Evolutionary conservation across 169 alveolate genomes (phyloP).

Genomic region (Eimeria necatrix): DNA sequence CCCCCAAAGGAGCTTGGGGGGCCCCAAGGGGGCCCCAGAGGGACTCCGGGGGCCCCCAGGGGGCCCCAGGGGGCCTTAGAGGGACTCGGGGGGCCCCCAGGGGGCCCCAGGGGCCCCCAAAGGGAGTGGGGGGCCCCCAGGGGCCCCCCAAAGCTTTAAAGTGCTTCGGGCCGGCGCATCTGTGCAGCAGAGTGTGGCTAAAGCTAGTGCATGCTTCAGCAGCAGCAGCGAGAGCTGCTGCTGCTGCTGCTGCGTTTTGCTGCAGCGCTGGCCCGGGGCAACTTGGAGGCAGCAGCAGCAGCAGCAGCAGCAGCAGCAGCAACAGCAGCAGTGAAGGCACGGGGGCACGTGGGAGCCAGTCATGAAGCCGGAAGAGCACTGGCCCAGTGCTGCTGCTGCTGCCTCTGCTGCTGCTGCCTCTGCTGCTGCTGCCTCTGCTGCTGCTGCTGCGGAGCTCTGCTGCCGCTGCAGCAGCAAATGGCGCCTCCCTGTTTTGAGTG

Average conservation of each 20-base stretch:
- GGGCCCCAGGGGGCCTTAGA: background rate
- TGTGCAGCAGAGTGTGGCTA: background rate
- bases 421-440: background rate
- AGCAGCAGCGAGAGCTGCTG: background rate
- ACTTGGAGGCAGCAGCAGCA: background rate
- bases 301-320: constrained; percentile 13
- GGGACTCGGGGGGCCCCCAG: constrained; percentile 1
- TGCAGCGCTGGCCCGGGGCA: background rate
- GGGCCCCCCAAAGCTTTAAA: background rate
- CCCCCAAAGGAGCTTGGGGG: too few relatives aligned
- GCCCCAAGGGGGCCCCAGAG: too few relatives aligned
- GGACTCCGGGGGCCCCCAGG: too few relatives aligned
- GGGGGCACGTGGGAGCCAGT: background rate
- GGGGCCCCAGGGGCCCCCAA: background rate
- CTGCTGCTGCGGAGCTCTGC: background rate
- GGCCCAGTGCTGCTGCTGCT: background rate
- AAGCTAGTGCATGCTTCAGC: background rate
- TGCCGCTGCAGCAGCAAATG: background rate
- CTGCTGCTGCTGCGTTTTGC: background rate
- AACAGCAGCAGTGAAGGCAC: background rate
- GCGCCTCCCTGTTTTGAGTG: too few relatives aligned
- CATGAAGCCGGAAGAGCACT: background rate
- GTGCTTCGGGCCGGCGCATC: background rate
- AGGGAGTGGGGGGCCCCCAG: background rate
- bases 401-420: background rate